phyloP scores from a whole-genome alignment of 2,329 filamentous ascomycete genomes.

The Talaromyces sp. region DNA sequence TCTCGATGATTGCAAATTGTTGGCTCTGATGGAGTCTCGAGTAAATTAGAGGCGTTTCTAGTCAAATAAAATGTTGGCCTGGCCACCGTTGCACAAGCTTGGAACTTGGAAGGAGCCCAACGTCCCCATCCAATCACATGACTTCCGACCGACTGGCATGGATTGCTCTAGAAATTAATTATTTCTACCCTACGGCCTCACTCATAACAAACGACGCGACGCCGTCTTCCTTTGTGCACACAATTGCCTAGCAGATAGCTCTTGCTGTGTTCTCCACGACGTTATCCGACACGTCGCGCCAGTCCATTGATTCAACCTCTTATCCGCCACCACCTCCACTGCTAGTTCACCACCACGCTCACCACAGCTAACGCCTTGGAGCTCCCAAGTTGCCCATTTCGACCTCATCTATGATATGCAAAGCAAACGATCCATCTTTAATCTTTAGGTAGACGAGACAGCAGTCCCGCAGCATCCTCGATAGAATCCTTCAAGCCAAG shows the following conservation, averaged over 20 bases:
- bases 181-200: not conserved
- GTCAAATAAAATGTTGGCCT: constrained; percentile 1
- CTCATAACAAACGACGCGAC: constrained; percentile 23
- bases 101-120: constrained; percentile 5
- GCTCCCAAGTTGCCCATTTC: not conserved
- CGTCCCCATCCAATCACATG: constrained; percentile 5
- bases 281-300: not conserved
- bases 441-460: not conserved
- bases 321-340: constrained; percentile 13
- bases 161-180: constrained; percentile 6
- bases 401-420: not conserved
- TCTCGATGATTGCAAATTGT: not conserved
- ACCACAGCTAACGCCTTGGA: not conserved
- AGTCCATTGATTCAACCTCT: constrained; percentile 5
- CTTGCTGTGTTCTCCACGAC: not conserved
- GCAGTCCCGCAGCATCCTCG: not conserved
- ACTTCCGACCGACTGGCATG: not conserved
- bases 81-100: not conserved
- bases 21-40: not conserved
- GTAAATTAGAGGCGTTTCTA: constrained; percentile 3
- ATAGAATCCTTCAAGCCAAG: not conserved
- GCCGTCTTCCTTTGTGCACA: not conserved
- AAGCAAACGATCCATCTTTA: not conserved
- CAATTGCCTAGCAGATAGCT: not conserved
- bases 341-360: constrained; percentile 1